Conservation (phyloP, 2,329 filamentous ascomycete species). For the Aureobasidium leucospermi region DNA sequence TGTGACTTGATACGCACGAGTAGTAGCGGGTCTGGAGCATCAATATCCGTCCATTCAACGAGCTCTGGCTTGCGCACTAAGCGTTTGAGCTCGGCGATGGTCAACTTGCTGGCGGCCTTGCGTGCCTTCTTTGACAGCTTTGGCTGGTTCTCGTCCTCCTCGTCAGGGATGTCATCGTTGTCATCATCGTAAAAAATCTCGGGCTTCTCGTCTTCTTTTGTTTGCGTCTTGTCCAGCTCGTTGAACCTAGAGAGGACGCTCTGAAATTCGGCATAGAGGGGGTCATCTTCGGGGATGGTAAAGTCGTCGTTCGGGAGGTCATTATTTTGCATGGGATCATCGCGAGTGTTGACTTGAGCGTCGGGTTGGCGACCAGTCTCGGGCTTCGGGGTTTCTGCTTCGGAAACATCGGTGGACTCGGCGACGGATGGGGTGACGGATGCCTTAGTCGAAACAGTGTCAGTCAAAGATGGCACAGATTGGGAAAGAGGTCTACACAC, state of each 20-base stretch:
- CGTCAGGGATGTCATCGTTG: conserved; percentile 78
- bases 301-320: conserved; percentile 22
- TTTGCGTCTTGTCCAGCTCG: conserved; percentile 37
- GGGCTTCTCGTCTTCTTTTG: conserved; percentile 68
- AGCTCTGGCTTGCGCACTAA: conserved; percentile 85
- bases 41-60: conserved; percentile 95
- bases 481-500: conserved; percentile 29
- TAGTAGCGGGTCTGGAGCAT: conserved; percentile 78
- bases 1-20: conserved; percentile 93
- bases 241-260: conserved; percentile 76
- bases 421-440: conserved; percentile 21
- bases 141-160: conserved; percentile 63
- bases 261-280: conserved; percentile 76
- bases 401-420: conserved; percentile 13
- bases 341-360: conserved; percentile 6
- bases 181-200: conserved; percentile 79
- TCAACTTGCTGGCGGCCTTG: conserved; percentile 85
- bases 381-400: conserved; percentile 15
- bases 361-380: conserved; percentile 11
- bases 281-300: conserved; percentile 43
- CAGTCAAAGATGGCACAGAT: conserved; percentile 27
- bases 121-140: conserved; percentile 91
- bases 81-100: conserved; percentile 91
- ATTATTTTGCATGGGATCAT: conserved; percentile 21
- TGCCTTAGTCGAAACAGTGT: conserved; percentile 18